Evolutionary conservation across 306 rosid species (phyloP), one percentile per base, ranked within the genome.

Genomic region (Glycine tomentella): DNA sequence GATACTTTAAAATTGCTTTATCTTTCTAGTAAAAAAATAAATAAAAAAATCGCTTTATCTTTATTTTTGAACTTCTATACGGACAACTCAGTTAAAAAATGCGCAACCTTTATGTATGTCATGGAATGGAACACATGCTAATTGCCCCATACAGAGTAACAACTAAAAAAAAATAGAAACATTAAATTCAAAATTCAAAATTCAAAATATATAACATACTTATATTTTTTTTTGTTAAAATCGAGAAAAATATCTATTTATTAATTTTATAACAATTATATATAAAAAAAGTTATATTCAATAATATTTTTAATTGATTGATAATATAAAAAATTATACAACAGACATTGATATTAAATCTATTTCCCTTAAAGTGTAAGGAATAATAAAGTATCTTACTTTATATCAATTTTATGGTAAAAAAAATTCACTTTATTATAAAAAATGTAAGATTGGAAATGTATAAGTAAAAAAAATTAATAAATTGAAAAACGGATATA

Each of bases 121-220:
- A 53, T 38, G 51, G 64, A 55, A 9, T 4, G 38, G 44, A 36
- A 36, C 53, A 33, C 69, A 58, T 44, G 7, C 51, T 9, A 64
- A 44, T 67, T n/a, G 17, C 17, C 53, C 53, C 53, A 68, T 15
- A 55, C 73, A n/a, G 25, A 2, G 33, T 14, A 33, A 76, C 16
- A 61, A 46, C 13, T 8, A 45, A 61, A 9, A 59, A 74, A 59
- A 4, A 7, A 38, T n/a, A 71, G 1, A 25, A 71, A 13, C 46
- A 6, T 48, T 70, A 49, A 70, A 48, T 49, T 70, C 58, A 49
- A 70, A 49, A 20, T 69, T n/a, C n/a, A 49, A 70, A 49, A 20
- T 69, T 70, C 58, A 49, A 70, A 49, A 20, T 69, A 44, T 11
- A 5, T 49, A 40, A 8, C 34, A 13, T 48, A n/a, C 16, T 69